Evolutionary conservation across 2,329 filamentous ascomycete genomes (phyloP).

Genomic region (Cercospora zeina): DNA sequence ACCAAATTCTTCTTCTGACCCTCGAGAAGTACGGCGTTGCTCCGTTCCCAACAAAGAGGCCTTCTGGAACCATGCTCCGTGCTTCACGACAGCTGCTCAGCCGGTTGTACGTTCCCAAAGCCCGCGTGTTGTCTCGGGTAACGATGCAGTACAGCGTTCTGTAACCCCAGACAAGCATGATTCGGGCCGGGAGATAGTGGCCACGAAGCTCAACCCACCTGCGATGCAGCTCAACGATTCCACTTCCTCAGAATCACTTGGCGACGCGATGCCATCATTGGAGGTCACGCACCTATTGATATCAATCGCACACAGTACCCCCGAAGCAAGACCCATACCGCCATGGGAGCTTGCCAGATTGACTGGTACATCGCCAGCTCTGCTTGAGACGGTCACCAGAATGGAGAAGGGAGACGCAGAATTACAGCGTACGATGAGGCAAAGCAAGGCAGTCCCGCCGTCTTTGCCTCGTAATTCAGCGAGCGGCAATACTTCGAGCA

Average conservation of each 20-base stretch:
- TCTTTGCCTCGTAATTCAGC: neutral
- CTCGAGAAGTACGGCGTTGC: neutral
- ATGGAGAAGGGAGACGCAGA: conserved; percentile 1
- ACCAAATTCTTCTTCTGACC: neutral
- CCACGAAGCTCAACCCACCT: neutral
- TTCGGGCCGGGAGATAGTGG: neutral
- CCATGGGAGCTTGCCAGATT: conserved; percentile 7
- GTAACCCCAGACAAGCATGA: conserved; percentile 6
- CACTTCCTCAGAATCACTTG: neutral
- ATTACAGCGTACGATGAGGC: neutral
- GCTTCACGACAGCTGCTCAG: conserved; percentile 3
- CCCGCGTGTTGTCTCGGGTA: neutral
- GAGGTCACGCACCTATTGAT: conserved; percentile 5
- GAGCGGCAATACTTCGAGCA: neutral
- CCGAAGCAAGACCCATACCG: conserved; percentile 12
- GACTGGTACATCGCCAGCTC: neutral
- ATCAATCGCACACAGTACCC: neutral
- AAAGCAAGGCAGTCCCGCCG: neutral
- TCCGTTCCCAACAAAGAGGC: neutral
- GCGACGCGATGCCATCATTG: neutral
- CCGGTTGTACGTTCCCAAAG: neutral
- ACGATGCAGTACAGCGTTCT: neutral
- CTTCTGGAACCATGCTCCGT: conserved; percentile 12
- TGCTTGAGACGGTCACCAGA: neutral
- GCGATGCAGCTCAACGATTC: neutral